Evolutionary conservation across 441 rosid genomes (phyloP), one percentile per base, ranked within the genome.

Genomic region (Lepidium campestre): DNA sequence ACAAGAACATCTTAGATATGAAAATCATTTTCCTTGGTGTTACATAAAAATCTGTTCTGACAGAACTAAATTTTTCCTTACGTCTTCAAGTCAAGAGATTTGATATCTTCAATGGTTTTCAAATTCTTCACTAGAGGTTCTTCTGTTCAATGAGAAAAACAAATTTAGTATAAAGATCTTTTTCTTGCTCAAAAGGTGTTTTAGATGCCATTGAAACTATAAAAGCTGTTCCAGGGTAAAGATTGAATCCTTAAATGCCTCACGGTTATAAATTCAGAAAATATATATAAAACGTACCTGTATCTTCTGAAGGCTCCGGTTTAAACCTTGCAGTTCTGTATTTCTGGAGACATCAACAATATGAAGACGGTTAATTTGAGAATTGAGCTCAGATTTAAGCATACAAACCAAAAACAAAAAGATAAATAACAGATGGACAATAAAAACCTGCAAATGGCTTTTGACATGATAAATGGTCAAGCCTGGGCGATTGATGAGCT

Each of bases 401-500:
- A 71, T 36, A 55, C n/a, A 44, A 54, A 54, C 62, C 14, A 11
- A 45, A 40, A n/a, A 40, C 50, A 7, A 13, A 42, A 12, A 41
- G 1, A 4, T 25, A 25, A 4, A 25, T 25, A 25, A 4, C 35
- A 34, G 6, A 68, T 54, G 65, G 59, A 36, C 23, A 45, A 54
- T 17, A 18, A 34, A 19, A 40, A 86, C 98, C 90, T 92, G 98
- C 74, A 92, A 79, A 81, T 93, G 98, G 81, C 98, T 93, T 86
- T 93, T 93, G 61, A 92, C 96, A 76, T 92, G 93, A 80, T 92
- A 92, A 73, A 89, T 92, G 55, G 95, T 92, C 75, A 92, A 70
- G 50, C 87, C 82, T 42, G 81, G 86, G 56, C 78, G 88, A 57
- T 86, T 84, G 85, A 90, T 88, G 67, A 81, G 92, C 82, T 80